Evolutionary conservation across 345 rosid species (phyloP).

Genomic region (Cardamine occulta): DNA sequence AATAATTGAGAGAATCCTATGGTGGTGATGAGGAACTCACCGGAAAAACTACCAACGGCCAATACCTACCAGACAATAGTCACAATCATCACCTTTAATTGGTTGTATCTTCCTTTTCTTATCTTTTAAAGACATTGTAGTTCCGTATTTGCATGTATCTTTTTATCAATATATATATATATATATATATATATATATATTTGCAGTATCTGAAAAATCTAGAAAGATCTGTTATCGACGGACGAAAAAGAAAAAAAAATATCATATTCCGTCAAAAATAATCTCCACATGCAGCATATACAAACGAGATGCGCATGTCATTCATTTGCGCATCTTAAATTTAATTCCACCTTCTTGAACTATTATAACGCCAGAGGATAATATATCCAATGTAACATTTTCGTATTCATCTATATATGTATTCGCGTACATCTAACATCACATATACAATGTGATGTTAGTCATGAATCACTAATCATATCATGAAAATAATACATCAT

Average conservation of each 20-base stretch:
- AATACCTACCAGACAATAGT: slow-evolving; percentile 34
- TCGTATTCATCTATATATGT: not conserved
- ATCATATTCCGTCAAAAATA: not conserved
- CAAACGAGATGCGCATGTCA: not conserved
- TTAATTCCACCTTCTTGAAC: not conserved
- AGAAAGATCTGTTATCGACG: not conserved
- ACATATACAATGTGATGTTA: too few relatives aligned
- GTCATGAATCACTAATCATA: too few relatives aligned
- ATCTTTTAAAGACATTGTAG: not conserved
- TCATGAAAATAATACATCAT: too few relatives aligned
- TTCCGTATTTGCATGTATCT: not conserved
- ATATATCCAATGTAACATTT: not conserved
- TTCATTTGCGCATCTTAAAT: not conserved
- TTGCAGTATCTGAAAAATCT: not conserved
- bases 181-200: too few relatives aligned
- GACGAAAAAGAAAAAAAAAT: not conserved
- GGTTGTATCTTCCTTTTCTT: not conserved
- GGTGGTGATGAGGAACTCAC: slow-evolving; percentile 30
- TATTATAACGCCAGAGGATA: not conserved
- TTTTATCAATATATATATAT: too few relatives aligned
- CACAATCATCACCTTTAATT: slow-evolving; percentile 8
- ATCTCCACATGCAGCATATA: not conserved
- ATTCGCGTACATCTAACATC: too few relatives aligned
- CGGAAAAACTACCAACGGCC: slow-evolving; percentile 41
- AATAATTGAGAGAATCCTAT: slow-evolving; percentile 31